phyloP scores from a whole-genome alignment of 2,329 filamentous ascomycete species.

The Cladosporium sp. region DNA sequence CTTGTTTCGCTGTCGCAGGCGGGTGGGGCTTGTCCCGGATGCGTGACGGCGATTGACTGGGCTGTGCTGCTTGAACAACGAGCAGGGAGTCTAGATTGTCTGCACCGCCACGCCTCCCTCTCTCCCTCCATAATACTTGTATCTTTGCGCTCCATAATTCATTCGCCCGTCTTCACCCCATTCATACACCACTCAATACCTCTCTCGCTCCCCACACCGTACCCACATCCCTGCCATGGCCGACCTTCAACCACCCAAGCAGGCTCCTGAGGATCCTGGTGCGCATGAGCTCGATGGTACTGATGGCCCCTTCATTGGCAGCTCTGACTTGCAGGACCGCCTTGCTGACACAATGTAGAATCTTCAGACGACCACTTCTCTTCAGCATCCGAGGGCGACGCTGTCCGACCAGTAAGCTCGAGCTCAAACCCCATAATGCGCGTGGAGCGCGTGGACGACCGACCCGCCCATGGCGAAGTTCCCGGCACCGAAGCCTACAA shows the following conservation, averaged over 20 bases:
- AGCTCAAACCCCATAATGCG: slow-evolving; percentile 56
- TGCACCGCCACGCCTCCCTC: slow-evolving; percentile 3
- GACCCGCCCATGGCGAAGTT: slow-evolving; percentile 60
- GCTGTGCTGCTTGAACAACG: slow-evolving; percentile 9
- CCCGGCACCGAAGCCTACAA: slow-evolving; percentile 62
- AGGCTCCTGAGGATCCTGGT: slow-evolving; percentile 33
- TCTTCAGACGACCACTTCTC: slow-evolving; percentile 63
- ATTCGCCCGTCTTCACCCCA: background rate
- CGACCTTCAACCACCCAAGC: slow-evolving; percentile 31
- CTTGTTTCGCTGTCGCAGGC: background rate
- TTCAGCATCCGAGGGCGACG: slow-evolving; percentile 61
- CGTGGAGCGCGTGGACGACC: slow-evolving; percentile 62
- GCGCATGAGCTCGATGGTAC: slow-evolving; percentile 29
- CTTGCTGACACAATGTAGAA: slow-evolving; percentile 28
- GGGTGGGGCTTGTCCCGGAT: background rate
- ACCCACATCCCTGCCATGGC: slow-evolving; percentile 28
- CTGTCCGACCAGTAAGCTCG: slow-evolving; percentile 34
- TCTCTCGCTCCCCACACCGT: background rate
- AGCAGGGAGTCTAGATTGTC: background rate
- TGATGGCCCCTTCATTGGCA: background rate
- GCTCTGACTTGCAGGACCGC: background rate
- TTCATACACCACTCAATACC: background rate
- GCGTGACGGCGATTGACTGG: slow-evolving; percentile 1
- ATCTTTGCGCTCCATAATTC: background rate
- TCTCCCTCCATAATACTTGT: background rate